Base-by-base conservation (phyloP, 768 basidiomycete species). In the Collybia nuda region DNA sequence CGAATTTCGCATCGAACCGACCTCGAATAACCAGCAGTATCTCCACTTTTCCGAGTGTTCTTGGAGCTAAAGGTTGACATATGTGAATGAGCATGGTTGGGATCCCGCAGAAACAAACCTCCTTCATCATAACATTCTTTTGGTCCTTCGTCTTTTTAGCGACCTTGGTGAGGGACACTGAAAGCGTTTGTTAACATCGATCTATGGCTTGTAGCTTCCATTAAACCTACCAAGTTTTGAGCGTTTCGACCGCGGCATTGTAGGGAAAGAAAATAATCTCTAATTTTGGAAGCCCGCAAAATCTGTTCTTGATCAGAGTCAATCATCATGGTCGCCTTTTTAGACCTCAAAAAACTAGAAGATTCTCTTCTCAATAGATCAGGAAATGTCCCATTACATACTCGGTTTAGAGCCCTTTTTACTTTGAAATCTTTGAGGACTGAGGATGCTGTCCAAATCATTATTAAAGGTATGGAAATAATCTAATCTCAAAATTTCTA, bases 21-120 rank as follows among this genome's bases (percentile, higher is more conserved):
- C 92, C 59, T 89, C 85, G 65, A 99, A 97, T 35, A 98, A 65
- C 92, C 94, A 99, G 72, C 92, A 89, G 68, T 97, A 95, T 62
- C 82, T 82, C 86, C 91, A 98, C 73, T 92, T 90, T 58, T 95
- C 93, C 18, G 85, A 74, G 64, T 85, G 84, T 63, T 78, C 78
- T 75, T 92, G 89, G 47, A 98, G 74, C 92, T 94, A 61, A 48
- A 12, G 17, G 39, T 11, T 45, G 21, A 14, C 43, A 21, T 11
- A 26, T 19, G 22, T 57, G 22, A 46, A 53, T 47, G 36, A 49
- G 28, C 24, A 48, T 37, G 22, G 48, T 23, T 24, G 15, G 24
- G 29, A n/a, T 35, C 32, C 32, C 32, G 23, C 26, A 26, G 17
- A 29, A 53, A 67, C 80, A 37, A 50, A 92, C 91, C 73, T 93